These are phyloP conservation scores for Rhizoctonia solani DNA, from an alignment of 1,284 basidiomycete species.

Conservation along the genomic window DNA sequence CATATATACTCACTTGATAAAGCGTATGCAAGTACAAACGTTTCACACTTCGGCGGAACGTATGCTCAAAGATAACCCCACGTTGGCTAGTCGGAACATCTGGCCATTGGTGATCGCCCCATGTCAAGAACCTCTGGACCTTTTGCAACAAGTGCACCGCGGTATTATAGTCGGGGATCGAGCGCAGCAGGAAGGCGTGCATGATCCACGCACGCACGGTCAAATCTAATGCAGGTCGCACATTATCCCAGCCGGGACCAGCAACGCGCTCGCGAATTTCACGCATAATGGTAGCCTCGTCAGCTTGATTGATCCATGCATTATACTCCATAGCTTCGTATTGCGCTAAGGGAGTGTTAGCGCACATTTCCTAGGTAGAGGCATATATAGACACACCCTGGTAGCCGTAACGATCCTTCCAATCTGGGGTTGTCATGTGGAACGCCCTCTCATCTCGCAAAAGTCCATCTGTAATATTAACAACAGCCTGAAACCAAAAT, in stretches of 20 bases:
- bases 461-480: slow-evolving; percentile 32
- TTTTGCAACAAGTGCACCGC: slow-evolving; percentile 38
- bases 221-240: slow-evolving; percentile 32
- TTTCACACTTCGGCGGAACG: slow-evolving; percentile 46
- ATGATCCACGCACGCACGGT: slow-evolving; percentile 39
- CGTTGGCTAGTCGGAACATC: slow-evolving; percentile 44
- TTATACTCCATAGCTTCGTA: slow-evolving; percentile 32
- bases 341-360: slow-evolving; percentile 14
- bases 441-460: slow-evolving; percentile 35
- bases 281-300: slow-evolving; percentile 22
- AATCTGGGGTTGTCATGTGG: slow-evolving; percentile 25
- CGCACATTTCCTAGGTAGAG: neutral
- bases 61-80: slow-evolving; percentile 46
- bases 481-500: slow-evolving; percentile 11
- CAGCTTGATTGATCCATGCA: slow-evolving; percentile 33
- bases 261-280: slow-evolving; percentile 28
- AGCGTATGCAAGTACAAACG: slow-evolving; percentile 45
- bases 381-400: slow-evolving; percentile 17
- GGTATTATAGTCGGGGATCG: slow-evolving; percentile 35
- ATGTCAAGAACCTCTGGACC: slow-evolving; percentile 49
- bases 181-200: slow-evolving; percentile 35
- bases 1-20: slow-evolving; percentile 44
- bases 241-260: slow-evolving; percentile 32
- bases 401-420: slow-evolving; percentile 25
- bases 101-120: slow-evolving; percentile 49